Evolutionary conservation across 306 rosid species (phyloP).

Genomic region (Cucumis melo): DNA sequence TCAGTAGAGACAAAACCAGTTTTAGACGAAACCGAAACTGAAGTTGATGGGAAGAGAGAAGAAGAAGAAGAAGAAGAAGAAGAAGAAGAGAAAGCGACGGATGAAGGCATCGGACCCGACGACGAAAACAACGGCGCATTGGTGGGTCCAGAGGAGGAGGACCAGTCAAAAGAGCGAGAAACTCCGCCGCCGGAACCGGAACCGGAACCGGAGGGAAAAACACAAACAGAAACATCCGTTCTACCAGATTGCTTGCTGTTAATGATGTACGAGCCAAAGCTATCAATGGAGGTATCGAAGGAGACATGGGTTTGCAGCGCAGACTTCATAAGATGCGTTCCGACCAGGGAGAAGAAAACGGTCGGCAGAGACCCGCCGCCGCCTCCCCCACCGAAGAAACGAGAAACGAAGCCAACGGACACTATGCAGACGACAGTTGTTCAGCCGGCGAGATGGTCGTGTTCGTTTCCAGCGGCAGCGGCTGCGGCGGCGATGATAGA

Average conservation of each 20-base stretch:
- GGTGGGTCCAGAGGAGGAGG: background rate
- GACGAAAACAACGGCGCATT: background rate
- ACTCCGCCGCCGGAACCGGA: constrained; percentile 3
- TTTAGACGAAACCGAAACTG: background rate
- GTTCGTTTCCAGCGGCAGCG: constrained; percentile 46
- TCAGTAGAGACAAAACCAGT: background rate
- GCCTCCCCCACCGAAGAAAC: constrained; percentile 24
- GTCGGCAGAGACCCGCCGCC: constrained; percentile 14
- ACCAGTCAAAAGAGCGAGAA: constrained; percentile 23
- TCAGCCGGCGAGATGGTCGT: constrained; percentile 74
- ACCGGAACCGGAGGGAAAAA: constrained; percentile 1
- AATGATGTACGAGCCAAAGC: constrained; percentile 96
- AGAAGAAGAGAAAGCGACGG: constrained; percentile 14
- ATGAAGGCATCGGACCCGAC: constrained; percentile 14
- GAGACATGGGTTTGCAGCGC: constrained; percentile 92
- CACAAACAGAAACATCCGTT: constrained; percentile 9
- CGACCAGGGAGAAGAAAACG: constrained; percentile 35
- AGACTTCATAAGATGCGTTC: constrained; percentile 66
- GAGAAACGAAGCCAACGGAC: constrained; percentile 13
- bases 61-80: background rate
- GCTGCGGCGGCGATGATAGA: constrained; percentile 50
- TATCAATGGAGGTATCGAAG: constrained; percentile 94
- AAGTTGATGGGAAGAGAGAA: background rate
- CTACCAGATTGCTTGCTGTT: constrained; percentile 76
- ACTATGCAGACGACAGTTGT: constrained; percentile 6